These are phyloP conservation scores for Smallanthus sonchifolius DNA, from an alignment of 129 eudicot species.

Conservation along the genomic window DNA sequence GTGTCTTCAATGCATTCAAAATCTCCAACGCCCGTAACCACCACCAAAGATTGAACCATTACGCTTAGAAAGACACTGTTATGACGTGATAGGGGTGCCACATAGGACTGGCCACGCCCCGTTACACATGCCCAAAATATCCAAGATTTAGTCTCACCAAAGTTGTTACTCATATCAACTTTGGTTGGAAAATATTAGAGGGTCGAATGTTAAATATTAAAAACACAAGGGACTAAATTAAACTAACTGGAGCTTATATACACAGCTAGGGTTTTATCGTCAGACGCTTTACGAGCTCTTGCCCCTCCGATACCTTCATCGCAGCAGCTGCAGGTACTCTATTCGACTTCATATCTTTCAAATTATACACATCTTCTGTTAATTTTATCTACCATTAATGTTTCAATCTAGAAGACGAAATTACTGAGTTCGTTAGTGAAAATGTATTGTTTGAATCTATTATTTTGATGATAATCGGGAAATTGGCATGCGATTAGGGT, in stretches of 20 bases:
- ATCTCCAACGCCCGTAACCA: no score
- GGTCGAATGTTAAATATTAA: not conserved
- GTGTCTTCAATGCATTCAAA: no score
- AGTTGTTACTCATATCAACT: not conserved
- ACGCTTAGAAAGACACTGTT: no score
- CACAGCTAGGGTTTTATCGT: constrained; percentile 24
- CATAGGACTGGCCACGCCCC: no score
- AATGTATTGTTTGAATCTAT: not conserved
- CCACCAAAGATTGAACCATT: no score
- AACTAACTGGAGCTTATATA: not conserved
- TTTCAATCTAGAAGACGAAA: not conserved
- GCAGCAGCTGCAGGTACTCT: constrained; percentile 28
- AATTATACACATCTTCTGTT: not conserved
- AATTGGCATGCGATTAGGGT: not conserved
- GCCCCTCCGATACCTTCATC: not conserved
- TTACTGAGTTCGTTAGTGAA: not conserved
- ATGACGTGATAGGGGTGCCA: no score
- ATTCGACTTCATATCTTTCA: constrained; percentile 1
- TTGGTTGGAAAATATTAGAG: not conserved
- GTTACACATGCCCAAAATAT: no score
- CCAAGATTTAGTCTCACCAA: no score
- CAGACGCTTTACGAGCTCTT: not conserved
- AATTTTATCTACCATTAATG: not conserved
- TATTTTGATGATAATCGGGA: not conserved
- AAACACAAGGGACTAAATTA: not conserved